These are phyloP conservation scores for Eutrema japonicum DNA, from an alignment of 345 rosid genomes.

Conservation along the genomic window DNA sequence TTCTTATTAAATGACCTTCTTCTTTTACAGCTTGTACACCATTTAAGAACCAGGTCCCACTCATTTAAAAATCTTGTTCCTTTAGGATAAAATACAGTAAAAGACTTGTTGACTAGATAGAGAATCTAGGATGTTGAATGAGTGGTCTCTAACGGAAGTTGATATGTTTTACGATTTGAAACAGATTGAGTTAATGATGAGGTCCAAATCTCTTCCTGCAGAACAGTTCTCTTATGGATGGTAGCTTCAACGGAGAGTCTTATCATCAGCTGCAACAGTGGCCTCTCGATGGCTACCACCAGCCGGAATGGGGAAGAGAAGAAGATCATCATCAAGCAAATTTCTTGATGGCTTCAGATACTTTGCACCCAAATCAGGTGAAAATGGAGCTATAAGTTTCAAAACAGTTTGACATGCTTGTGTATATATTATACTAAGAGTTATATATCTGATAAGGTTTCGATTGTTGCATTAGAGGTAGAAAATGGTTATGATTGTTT, in stretches of 20 bases:
- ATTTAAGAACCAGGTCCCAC: conserved; percentile 35
- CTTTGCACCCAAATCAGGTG: conserved; percentile 59
- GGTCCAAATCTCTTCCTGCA: conserved; percentile 43
- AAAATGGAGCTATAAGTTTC: conserved; percentile 61
- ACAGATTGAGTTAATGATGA: not conserved
- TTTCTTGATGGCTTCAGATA: conserved; percentile 49
- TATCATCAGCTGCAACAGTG: conserved; percentile 61
- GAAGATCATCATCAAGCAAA: conserved; percentile 46
- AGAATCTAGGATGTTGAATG: conserved; percentile 10
- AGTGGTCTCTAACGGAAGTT: conserved; percentile 7
- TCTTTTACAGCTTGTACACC: conserved; percentile 30
- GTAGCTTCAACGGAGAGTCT: conserved; percentile 55
- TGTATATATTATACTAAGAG: conserved; percentile 31
- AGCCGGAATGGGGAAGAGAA: conserved; percentile 67
- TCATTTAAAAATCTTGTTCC: conserved; percentile 8
- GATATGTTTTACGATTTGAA: not conserved
- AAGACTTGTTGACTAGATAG: conserved; percentile 18
- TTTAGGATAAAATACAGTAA: conserved; percentile 3
- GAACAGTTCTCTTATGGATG: conserved; percentile 62
- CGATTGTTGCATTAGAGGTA: conserved; percentile 28
- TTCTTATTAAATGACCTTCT: conserved; percentile 34
- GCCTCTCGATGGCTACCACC: conserved; percentile 60
- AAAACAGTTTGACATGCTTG: conserved; percentile 14
- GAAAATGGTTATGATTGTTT: conserved; percentile 11
- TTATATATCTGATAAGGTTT: conserved; percentile 29